phyloP scores from a whole-genome alignment of 2,329 filamentous ascomycete species.

The Paecilomyces fulvus region DNA sequence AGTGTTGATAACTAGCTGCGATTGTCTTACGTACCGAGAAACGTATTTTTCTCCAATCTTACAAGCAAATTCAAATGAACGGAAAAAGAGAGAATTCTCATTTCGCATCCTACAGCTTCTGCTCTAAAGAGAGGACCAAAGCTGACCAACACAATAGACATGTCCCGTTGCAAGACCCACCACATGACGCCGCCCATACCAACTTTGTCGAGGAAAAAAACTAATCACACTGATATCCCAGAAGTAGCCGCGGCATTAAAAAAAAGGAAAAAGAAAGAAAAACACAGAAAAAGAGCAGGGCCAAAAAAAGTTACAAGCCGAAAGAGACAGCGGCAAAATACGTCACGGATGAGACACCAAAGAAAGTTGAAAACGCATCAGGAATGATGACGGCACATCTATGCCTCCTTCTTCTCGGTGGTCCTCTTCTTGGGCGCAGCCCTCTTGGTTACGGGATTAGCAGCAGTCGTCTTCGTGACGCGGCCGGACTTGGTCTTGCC shows the following conservation, averaged over 20 bases:
- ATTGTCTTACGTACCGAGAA: not conserved
- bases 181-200: slow-evolving; percentile 28
- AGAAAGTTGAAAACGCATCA: slow-evolving; percentile 4
- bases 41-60: not conserved
- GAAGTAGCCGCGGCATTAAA: slow-evolving; percentile 11
- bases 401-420: slow-evolving; percentile 29
- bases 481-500: slow-evolving; percentile 81
- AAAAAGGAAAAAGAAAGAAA: slow-evolving; percentile 15
- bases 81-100: slow-evolving; percentile 3
- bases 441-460: slow-evolving; percentile 36
- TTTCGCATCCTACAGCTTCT: not conserved
- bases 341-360: slow-evolving; percentile 11
- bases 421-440: slow-evolving; percentile 41
- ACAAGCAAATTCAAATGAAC: not conserved
- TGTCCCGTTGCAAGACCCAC: slow-evolving; percentile 25
- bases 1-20: no score
- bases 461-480: slow-evolving; percentile 59
- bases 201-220: slow-evolving; percentile 16
- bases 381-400: slow-evolving; percentile 5
- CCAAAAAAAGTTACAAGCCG: slow-evolving; percentile 16
- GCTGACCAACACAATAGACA: slow-evolving; percentile 9
- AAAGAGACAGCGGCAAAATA: slow-evolving; percentile 9
- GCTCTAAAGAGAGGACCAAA: not conserved
- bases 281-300: slow-evolving; percentile 19
- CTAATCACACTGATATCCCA: slow-evolving; percentile 17